Conservation (phyloP, 2,329 filamentous ascomycete genomes). For the Davidsoniella eucalypti region DNA sequence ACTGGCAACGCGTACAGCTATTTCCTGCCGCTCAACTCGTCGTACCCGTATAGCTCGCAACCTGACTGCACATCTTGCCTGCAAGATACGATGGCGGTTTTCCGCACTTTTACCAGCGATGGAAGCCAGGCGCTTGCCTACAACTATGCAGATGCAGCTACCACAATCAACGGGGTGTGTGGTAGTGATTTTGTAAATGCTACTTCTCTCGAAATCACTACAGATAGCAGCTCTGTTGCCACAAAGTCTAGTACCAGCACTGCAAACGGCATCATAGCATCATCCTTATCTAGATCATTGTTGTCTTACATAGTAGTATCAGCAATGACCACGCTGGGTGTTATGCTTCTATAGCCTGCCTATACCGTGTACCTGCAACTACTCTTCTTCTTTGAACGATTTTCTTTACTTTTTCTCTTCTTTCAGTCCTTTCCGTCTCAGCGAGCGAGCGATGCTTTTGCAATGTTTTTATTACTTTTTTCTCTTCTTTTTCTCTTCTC, state of each 20-base stretch:
- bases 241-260: constrained; percentile 2
- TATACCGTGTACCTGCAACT: too few relatives aligned
- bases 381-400: too few relatives aligned
- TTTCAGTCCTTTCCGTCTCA: not conserved
- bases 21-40: constrained; percentile 63
- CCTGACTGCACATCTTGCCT: constrained; percentile 66
- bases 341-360: not conserved
- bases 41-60: constrained; percentile 47
- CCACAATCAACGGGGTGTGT: constrained; percentile 52
- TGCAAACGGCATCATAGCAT: not conserved
- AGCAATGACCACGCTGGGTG: not conserved
- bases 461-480: not conserved
- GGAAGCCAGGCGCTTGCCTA: constrained; percentile 46
- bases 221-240: constrained; percentile 14
- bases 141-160: constrained; percentile 56
- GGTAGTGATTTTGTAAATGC: constrained; percentile 41
- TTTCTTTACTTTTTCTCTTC: not conserved
- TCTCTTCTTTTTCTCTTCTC: not conserved
- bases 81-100: constrained; percentile 67
- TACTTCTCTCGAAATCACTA: constrained; percentile 23
- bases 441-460: not conserved
- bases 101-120: constrained; percentile 50
- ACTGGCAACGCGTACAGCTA: constrained; percentile 67
- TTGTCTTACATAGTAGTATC: not conserved
- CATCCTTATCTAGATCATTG: not conserved